Evolutionary conservation across 306 rosid genomes (phyloP), one percentile per base, ranked within the genome.

Genomic region (Dalbergia cochinchinensis): DNA sequence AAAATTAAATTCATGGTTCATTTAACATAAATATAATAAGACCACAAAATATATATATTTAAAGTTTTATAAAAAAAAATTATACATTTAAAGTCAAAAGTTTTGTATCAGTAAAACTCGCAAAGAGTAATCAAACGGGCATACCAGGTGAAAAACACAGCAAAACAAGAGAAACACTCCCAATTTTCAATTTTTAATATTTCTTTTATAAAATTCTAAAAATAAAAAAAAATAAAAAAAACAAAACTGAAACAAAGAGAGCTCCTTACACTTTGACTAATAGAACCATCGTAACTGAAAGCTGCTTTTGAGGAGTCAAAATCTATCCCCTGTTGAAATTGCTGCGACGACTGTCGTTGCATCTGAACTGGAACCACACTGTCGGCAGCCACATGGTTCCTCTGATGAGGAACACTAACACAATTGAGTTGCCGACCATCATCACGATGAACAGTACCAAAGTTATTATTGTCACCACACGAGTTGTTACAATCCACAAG

Each of bases 401-500:
- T 74, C 63, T 45, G 66, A 61, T 42, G 48, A 48, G 66, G 71
- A 18, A 48, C 65, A 41, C 26, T 1, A 18, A 48, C 16, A 20
- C 39, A 72, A 55, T 42, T 37, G 42, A 69, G 58, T 33, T 69
- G 65, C n/a, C 11, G 11, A 3, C 26, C 8, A 31, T 8, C 11
- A 4, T 18, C 0, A 8, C 18, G 39, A 41, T 82, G 42, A 78
- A 76, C 86, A 8, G 41, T 65, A 7, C 35, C 65, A 34, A 83
- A 81, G 26, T 83, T 88, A 54, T 73, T 79, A 7, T 84, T 74
- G 15, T 39, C 15, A 51, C 58, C 85, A 18, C 85, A 75, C 0
- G 86, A 77, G 44, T 89, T 89, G 9, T 16, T 18, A 79, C 84
- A 86, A 83, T 91, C 94, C 84, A 89, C 85, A 55, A 93, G 82